Evolutionary conservation across 164 flowering plant species (phyloP).

Genomic region (Pachysandra terminalis): DNA sequence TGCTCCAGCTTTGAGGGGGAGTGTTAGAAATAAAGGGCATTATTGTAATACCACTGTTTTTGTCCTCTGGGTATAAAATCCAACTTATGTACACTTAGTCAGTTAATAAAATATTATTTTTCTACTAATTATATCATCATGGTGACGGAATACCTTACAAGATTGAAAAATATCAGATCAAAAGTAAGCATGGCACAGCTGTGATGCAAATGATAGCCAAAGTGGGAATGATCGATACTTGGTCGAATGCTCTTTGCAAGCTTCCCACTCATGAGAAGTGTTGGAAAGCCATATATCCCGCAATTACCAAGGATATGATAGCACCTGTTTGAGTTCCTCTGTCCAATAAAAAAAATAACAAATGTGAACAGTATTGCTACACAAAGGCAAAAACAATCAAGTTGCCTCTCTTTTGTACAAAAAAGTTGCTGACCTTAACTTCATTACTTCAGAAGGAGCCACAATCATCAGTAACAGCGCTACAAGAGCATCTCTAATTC

Average conservation of each 20-base stretch:
- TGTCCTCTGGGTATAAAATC: no score
- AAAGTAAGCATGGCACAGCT: conserved; percentile 43
- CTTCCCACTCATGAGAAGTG: conserved; percentile 70
- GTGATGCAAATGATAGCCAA: conserved; percentile 52
- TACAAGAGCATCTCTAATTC: conserved; percentile 74
- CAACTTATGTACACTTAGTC: no score
- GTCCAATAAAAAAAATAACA: conserved; percentile 12
- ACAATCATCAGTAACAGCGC: conserved; percentile 62
- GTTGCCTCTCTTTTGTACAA: not conserved
- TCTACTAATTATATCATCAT: no score
- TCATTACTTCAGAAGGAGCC: conserved; percentile 60
- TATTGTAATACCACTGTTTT: no score
- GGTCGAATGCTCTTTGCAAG: conserved; percentile 63
- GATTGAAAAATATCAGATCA: conserved; percentile 34
- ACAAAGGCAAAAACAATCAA: not conserved
- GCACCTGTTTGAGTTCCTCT: conserved; percentile 75
- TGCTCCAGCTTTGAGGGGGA: no score
- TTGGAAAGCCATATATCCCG: conserved; percentile 73
- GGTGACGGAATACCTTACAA: no score
- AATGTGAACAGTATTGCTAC: not conserved
- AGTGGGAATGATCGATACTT: conserved; percentile 68
- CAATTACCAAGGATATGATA: conserved; percentile 51
- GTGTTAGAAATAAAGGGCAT: no score
- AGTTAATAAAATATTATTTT: no score
- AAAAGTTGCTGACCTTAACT: conserved; percentile 40